A percentile compares a stretch with the other conserved stretches of the same genome.
Conservation (phyloP, 495 filamentous ascomycete species). For the Penicillium taxi region DNA sequence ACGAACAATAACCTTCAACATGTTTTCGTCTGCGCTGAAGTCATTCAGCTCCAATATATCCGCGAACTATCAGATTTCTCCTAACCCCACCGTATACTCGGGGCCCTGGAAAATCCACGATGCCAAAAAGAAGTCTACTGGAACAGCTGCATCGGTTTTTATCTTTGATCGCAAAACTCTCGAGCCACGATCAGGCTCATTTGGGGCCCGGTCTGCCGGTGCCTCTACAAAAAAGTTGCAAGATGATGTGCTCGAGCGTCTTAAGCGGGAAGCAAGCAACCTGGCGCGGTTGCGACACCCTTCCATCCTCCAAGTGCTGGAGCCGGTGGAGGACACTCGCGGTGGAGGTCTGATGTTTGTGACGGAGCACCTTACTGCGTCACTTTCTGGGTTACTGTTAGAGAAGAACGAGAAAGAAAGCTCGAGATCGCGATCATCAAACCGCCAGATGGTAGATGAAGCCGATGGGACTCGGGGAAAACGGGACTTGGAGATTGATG, state of each 20-base stretch:
- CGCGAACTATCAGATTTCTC: constrained; percentile 75
- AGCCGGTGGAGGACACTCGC: constrained; percentile 91
- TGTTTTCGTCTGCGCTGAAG: constrained; percentile 90
- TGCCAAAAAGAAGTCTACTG: constrained; percentile 90
- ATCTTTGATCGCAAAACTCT: constrained; percentile 86
- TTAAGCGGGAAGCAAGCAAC: constrained; percentile 84
- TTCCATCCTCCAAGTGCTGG: constrained; percentile 81
- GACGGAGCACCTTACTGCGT: constrained; percentile 81
- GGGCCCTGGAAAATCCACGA: constrained; percentile 97
- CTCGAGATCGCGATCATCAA: constrained; percentile 57
- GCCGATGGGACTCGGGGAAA: constrained; percentile 62
- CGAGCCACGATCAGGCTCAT: constrained; percentile 55
- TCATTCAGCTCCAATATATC: constrained; percentile 87
- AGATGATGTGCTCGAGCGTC: constrained; percentile 80
- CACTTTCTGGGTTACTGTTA: constrained; percentile 69
- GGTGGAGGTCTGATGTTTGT: constrained; percentile 91
- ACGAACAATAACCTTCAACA: constrained; percentile 30
- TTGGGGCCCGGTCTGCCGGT: constrained; percentile 50
- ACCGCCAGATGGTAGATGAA: constrained; percentile 77
- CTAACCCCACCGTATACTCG: constrained; percentile 58
- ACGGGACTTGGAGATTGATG: constrained; percentile 88
- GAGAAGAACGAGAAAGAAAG: constrained; percentile 90
- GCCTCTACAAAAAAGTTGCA: constrained; percentile 67
- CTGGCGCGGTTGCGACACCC: constrained; percentile 84
- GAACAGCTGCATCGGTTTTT: constrained; percentile 82